Conservation (phyloP, 345 rosid species). For the Lenwebbia sp. region DNA sequence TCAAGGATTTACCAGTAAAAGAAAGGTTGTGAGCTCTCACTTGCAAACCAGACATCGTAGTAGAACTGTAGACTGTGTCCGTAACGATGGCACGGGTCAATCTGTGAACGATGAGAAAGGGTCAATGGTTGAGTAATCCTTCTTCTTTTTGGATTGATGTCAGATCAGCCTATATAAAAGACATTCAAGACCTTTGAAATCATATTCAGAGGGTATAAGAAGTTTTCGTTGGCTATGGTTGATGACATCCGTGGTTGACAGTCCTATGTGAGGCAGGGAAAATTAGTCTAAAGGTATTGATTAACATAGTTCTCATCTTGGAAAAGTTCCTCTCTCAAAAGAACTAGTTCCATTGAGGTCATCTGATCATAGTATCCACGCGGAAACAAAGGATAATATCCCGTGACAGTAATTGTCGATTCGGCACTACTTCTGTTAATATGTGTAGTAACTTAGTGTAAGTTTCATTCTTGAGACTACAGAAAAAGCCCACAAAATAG, state of each 20-base stretch:
- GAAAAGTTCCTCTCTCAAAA: not conserved
- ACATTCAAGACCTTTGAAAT: not conserved
- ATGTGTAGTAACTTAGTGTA: not conserved
- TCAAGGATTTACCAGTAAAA: conserved; percentile 47
- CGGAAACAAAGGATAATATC: not conserved
- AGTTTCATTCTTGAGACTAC: not conserved
- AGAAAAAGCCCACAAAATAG: not conserved
- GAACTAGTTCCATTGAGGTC: not conserved
- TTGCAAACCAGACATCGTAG: conserved; percentile 49
- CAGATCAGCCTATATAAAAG: not conserved
- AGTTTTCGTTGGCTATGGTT: not conserved
- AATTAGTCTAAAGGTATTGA: not conserved
- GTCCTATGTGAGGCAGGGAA: not conserved
- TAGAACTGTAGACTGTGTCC: conserved; percentile 72
- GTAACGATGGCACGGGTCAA: conserved; percentile 78
- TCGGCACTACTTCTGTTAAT: not conserved
- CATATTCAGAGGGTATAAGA: not conserved
- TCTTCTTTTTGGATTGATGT: not conserved
- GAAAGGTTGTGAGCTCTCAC: conserved; percentile 58
- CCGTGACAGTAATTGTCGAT: not conserved
- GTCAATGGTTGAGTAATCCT: not conserved
- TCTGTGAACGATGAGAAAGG: conserved; percentile 18
- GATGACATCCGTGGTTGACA: not conserved
- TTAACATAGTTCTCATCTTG: not conserved
- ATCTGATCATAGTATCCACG: not conserved